Evolutionary conservation across 495 filamentous ascomycete genomes (phyloP).

Genomic region (Penicillium mononematosum): DNA sequence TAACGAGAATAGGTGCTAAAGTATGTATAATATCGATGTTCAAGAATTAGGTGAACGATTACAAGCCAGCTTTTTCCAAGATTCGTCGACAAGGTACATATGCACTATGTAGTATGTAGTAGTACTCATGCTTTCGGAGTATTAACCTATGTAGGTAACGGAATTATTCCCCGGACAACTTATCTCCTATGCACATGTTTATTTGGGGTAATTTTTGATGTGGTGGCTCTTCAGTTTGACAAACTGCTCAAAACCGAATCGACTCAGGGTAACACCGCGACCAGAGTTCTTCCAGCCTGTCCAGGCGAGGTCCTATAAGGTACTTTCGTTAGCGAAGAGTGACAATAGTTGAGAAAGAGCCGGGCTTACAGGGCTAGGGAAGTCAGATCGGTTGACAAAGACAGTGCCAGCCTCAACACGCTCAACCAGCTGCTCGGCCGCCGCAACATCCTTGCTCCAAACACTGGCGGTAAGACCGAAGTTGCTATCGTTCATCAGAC

Average conservation of each 20-base stretch:
- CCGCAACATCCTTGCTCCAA: conserved; percentile 83
- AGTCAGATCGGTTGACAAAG: conserved; percentile 91
- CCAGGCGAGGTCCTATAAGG: conserved; percentile 85
- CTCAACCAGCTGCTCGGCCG: conserved; percentile 71
- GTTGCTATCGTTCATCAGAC: conserved; percentile 86
- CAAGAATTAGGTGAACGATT: too few relatives aligned
- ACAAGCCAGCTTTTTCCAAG: too few relatives aligned
- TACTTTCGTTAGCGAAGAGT: conserved; percentile 15
- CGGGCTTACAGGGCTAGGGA: conserved; percentile 74
- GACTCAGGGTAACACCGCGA: conserved; percentile 81
- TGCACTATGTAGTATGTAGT: too few relatives aligned
- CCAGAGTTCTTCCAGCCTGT: conserved; percentile 95
- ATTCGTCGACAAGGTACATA: too few relatives aligned
- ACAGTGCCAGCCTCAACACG: conserved; percentile 90
- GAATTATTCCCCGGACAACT: background rate
- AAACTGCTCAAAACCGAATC: conserved; percentile 90
- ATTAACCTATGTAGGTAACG: background rate
- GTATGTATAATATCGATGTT: too few relatives aligned
- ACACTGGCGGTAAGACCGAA: conserved; percentile 91
- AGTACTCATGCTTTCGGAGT: background rate
- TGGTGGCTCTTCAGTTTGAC: conserved; percentile 92
- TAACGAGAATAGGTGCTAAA: too few relatives aligned
- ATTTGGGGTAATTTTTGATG: conserved; percentile 62
- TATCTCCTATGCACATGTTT: background rate
- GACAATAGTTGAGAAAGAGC: background rate